Conservation (phyloP, 2,329 filamentous ascomycete species). For the Diaporthe ampelina region DNA sequence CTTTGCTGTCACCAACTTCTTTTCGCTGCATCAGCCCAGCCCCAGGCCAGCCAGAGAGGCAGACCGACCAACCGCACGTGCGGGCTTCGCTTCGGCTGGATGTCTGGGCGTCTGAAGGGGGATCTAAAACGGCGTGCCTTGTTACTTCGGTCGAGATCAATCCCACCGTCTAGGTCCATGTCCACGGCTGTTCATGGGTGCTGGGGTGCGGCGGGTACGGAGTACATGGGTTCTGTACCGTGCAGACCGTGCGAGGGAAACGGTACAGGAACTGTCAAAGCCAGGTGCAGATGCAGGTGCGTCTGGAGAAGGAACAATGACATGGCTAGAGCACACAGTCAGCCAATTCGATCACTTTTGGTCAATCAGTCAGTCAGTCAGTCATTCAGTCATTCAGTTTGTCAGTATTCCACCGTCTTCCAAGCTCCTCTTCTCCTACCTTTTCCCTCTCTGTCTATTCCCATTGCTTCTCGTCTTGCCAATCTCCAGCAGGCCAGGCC, state of each 20-base stretch:
- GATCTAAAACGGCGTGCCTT: conserved; percentile 34
- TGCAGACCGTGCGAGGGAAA: neutral
- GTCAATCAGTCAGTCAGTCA: too few relatives aligned
- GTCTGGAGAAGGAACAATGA: conserved; percentile 4
- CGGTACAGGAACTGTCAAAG: conserved; percentile 20
- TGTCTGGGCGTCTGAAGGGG: conserved; percentile 35
- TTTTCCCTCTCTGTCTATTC: neutral
- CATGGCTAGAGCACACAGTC: conserved; percentile 5
- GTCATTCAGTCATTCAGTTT: neutral
- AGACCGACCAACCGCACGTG: conserved; percentile 6
- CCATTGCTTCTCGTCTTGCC: conserved; percentile 1
- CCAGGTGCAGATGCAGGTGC: conserved; percentile 8
- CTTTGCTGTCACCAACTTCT: too few relatives aligned
- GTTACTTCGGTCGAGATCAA: conserved; percentile 37
- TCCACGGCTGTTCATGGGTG: conserved; percentile 3
- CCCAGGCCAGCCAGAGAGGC: neutral
- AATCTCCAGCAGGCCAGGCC: conserved; percentile 9
- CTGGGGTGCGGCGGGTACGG: neutral
- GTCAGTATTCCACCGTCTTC: conserved; percentile 1
- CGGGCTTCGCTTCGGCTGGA: conserved; percentile 14
- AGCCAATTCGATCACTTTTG: neutral
- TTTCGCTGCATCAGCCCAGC: neutral
- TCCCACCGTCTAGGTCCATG: conserved; percentile 19
- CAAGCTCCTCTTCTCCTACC: neutral
- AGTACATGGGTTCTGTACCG: neutral